A percentile compares a stretch with the other conserved stretches of the same genome.
Conservation (phyloP, 2,329 filamentous ascomycete genomes). For the Fusarium veterinarium region DNA sequence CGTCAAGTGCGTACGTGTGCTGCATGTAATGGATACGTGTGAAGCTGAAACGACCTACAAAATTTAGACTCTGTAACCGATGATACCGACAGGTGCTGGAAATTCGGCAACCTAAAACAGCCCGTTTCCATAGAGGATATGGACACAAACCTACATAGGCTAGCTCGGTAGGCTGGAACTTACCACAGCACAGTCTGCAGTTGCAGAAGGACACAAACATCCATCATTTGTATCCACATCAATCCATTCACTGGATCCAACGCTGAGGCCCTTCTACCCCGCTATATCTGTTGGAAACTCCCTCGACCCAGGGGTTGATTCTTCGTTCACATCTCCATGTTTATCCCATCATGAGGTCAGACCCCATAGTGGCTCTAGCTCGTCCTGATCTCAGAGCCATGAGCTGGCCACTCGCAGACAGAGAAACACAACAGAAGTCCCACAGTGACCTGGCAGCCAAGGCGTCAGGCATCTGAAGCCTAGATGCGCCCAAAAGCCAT, state of each 20-base stretch:
- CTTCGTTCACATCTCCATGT: slow-evolving; percentile 3
- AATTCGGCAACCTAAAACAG: slow-evolving; percentile 17
- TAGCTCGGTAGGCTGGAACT: background rate
- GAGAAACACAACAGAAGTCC: slow-evolving; percentile 2
- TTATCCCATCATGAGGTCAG: slow-evolving; percentile 9
- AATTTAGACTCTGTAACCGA: slow-evolving; percentile 17
- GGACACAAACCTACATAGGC: background rate
- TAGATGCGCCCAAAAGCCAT: slow-evolving; percentile 25
- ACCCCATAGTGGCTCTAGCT: slow-evolving; percentile 15
- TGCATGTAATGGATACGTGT: background rate
- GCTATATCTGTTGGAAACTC: slow-evolving; percentile 17
- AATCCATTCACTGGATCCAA: background rate
- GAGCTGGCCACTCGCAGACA: slow-evolving; percentile 8
- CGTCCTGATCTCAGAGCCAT: background rate
- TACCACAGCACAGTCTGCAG: background rate
- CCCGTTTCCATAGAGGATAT: background rate
- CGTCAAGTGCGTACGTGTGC: slow-evolving; percentile 10
- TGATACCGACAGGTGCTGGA: background rate
- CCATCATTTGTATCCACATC: background rate
- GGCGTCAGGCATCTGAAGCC: slow-evolving; percentile 12
- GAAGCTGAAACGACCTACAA: slow-evolving; percentile 32
- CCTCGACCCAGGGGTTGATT: slow-evolving; percentile 14
- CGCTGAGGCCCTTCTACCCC: slow-evolving; percentile 26
- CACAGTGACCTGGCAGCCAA: slow-evolving; percentile 9
- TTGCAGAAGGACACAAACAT: background rate